Conservation (phyloP, 2,329 filamentous ascomycete genomes). For the Hypoxylon sp. region DNA sequence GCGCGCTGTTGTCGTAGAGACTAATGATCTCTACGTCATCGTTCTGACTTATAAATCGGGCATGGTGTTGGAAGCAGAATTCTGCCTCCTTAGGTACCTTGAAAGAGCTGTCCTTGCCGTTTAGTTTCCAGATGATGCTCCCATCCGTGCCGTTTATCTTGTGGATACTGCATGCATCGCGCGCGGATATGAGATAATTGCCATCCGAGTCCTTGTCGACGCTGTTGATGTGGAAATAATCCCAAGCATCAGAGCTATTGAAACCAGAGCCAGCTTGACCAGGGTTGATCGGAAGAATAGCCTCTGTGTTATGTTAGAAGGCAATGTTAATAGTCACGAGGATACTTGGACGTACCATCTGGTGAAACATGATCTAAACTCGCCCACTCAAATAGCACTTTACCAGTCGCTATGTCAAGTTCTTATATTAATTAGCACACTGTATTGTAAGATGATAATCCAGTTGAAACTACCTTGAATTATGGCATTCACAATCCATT, state of each 20-base stretch:
- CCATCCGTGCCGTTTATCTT: conserved; percentile 64
- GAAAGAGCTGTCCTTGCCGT: conserved; percentile 63
- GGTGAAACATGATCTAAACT: conserved; percentile 70
- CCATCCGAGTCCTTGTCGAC: conserved; percentile 65
- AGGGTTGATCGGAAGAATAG: conserved; percentile 62
- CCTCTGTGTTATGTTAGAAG: conserved; percentile 54
- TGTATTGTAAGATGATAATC: neutral
- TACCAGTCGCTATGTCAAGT: conserved; percentile 67
- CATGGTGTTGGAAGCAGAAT: conserved; percentile 68
- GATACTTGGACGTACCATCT: conserved; percentile 57
- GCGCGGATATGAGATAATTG: conserved; percentile 69
- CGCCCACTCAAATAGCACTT: conserved; percentile 71
- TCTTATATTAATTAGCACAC: conserved; percentile 43
- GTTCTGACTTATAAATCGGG: conserved; percentile 59
- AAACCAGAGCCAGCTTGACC: conserved; percentile 57
- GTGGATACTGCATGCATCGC: conserved; percentile 63
- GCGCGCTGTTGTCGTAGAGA: conserved; percentile 67
- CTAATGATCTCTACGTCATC: conserved; percentile 65
- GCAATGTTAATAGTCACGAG: conserved; percentile 17
- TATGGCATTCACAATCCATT: conserved; percentile 70
- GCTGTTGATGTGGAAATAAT: conserved; percentile 72
- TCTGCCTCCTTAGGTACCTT: conserved; percentile 56
- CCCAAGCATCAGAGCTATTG: conserved; percentile 59
- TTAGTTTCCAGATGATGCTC: conserved; percentile 67
- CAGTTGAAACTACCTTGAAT: conserved; percentile 61